A percentile compares a stretch with the other conserved stretches of the same genome.
Evolutionary conservation across 805 yeast genomes (phyloP).

Genomic region (Jamesozyma hellenica): DNA sequence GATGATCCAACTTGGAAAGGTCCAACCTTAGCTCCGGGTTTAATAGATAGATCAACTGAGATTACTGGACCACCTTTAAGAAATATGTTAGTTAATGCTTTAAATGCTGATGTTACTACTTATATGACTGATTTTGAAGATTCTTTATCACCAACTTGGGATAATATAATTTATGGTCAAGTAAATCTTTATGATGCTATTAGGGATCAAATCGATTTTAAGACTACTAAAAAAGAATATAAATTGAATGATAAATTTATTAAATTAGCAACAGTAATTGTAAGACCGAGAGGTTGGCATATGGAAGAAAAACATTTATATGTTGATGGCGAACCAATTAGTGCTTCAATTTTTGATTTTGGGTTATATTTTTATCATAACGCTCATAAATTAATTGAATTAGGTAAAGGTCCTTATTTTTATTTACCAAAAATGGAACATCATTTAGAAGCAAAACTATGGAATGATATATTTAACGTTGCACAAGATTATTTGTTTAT

Average conservation of each 20-base stretch:
- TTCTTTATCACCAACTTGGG: slow-evolving; percentile 78
- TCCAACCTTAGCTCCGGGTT: slow-evolving; percentile 59
- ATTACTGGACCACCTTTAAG: slow-evolving; percentile 83
- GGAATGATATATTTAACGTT: slow-evolving; percentile 73
- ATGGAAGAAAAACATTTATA: slow-evolving; percentile 62
- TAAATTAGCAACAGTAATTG: slow-evolving; percentile 59
- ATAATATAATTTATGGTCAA: slow-evolving; percentile 69
- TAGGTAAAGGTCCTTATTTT: slow-evolving; percentile 73
- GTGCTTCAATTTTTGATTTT: slow-evolving; percentile 71
- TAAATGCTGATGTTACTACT: slow-evolving; percentile 68
- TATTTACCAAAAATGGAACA: slow-evolving; percentile 83
- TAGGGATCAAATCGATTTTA: slow-evolving; percentile 53
- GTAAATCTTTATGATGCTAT: slow-evolving; percentile 69
- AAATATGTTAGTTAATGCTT: slow-evolving; percentile 73
- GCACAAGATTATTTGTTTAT: slow-evolving; percentile 63
- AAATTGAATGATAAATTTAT: slow-evolving; percentile 35
- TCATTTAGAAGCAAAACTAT: slow-evolving; percentile 68
- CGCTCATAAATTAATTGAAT: slow-evolving; percentile 48
- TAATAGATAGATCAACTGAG: slow-evolving; percentile 66
- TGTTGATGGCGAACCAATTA: slow-evolving; percentile 66
- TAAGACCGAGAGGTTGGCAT: slow-evolving; percentile 87
- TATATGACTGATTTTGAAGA: slow-evolving; percentile 85
- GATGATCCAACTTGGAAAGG: slow-evolving; percentile 70
- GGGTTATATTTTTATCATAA: slow-evolving; percentile 71
- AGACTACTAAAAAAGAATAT: slow-evolving; percentile 35